phyloP scores from a whole-genome alignment of 1,139 yeast species.

The Kluyveromyces sp. region DNA sequence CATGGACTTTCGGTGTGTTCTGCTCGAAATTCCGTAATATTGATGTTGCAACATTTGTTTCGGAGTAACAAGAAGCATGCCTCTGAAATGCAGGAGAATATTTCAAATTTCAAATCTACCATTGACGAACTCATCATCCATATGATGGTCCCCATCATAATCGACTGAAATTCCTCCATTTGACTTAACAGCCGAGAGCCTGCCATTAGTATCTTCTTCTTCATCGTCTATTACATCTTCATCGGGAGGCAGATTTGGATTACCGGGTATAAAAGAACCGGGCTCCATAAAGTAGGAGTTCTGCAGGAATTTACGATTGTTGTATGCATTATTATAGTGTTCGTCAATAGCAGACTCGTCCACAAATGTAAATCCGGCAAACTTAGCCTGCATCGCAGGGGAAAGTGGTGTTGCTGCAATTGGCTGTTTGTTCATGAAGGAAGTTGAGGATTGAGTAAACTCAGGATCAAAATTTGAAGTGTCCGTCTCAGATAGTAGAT shows the following conservation, averaged over 20 bases:
- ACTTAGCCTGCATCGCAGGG: slow-evolving; percentile 92
- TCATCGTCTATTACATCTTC: slow-evolving; percentile 79
- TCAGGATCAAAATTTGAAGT: slow-evolving; percentile 97
- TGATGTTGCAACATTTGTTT: too few species aligned
- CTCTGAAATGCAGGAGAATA: too few species aligned
- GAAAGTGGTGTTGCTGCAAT: slow-evolving; percentile 53
- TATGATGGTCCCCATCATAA: slow-evolving; percentile 33
- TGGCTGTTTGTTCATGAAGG: slow-evolving; percentile 59
- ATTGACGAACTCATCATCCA: slow-evolving; percentile 77
- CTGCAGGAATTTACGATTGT: slow-evolving; percentile 29
- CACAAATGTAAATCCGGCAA: slow-evolving; percentile 92
- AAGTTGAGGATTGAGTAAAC: slow-evolving; percentile 86
- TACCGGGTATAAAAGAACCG: slow-evolving; percentile 71
- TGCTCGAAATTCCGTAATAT: too few species aligned
- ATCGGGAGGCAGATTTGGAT: slow-evolving; percentile 72
- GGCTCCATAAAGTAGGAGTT: slow-evolving; percentile 40
- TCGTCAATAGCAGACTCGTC: slow-evolving; percentile 93
- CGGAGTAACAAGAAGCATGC: too few species aligned
- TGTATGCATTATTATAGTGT: slow-evolving; percentile 43
- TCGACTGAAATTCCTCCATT: slow-evolving; percentile 18
- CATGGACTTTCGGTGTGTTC: too few species aligned
- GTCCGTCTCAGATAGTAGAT: slow-evolving; percentile 81
- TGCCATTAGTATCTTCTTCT: slow-evolving; percentile 43
- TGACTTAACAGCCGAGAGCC: slow-evolving; percentile 8
- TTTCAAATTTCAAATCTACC: slow-evolving; percentile 74